These are phyloP conservation scores for Crotalaria pallida DNA, from an alignment of 306 rosid genomes.

Conservation along the genomic window DNA sequence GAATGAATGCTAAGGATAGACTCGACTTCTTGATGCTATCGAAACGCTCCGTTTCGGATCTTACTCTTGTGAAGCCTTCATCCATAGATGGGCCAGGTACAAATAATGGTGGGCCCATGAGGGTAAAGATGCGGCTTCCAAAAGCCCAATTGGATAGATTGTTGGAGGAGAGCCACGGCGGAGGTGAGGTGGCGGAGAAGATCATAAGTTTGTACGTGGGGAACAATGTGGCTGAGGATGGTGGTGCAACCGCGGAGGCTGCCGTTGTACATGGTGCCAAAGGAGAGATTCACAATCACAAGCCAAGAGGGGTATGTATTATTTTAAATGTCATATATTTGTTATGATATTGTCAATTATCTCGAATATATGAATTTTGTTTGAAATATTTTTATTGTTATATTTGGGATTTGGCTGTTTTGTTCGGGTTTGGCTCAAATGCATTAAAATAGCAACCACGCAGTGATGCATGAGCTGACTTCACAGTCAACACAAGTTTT, in stretches of 20 bases:
- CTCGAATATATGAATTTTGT: slow-evolving; percentile 3
- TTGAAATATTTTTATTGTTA: neutral
- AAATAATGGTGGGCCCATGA: slow-evolving; percentile 26
- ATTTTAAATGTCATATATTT: neutral
- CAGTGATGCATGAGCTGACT: too few species aligned
- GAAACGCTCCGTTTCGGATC: slow-evolving; percentile 56
- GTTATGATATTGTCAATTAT: neutral
- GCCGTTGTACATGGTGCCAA: slow-evolving; percentile 11
- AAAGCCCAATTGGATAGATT: slow-evolving; percentile 55
- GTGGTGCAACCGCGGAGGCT: neutral
- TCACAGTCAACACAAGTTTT: too few species aligned
- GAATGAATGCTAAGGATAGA: slow-evolving; percentile 64
- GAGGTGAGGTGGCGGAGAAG: slow-evolving; percentile 55
- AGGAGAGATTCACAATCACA: slow-evolving; percentile 18
- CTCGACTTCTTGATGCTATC: slow-evolving; percentile 78
- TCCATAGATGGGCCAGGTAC: neutral
- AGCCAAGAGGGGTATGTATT: slow-evolving; percentile 38
- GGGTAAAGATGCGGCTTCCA: slow-evolving; percentile 62
- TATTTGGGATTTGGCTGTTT: neutral
- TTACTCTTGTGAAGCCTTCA: slow-evolving; percentile 19
- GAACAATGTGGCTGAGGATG: slow-evolving; percentile 5
- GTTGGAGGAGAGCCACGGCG: slow-evolving; percentile 55
- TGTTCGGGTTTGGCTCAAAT: too few species aligned
- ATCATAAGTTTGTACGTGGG: slow-evolving; percentile 46
- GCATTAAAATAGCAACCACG: too few species aligned